Base-by-base conservation (phyloP, 2,329 filamentous ascomycete genomes). In the Aspergillus candidus region DNA sequence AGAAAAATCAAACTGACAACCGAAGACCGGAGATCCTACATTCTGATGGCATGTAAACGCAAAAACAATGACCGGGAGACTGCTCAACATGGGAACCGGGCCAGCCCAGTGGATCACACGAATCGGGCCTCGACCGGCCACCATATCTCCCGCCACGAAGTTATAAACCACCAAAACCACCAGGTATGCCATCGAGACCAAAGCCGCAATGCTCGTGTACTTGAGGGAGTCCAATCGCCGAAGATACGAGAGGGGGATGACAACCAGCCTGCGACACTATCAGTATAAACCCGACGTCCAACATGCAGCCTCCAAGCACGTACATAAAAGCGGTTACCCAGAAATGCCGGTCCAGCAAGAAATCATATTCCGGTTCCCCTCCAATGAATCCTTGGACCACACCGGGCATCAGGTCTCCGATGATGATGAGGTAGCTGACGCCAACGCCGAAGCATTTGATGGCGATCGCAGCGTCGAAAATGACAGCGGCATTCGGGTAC, bases 41-140 rank as follows among this genome's bases (percentile, higher is more conserved):
- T 98, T 98, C 61, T 98, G 93, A 67, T 98, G 93, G 65, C 93
- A 98, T 1, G 93, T 98, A 65, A 97, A 98, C n/a, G 91, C 93
- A 73, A 98, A 98, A 2, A 98, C 88, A 44, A 97, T 90, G 41
- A 98, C 89, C 0, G 93, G 93, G 52, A 98, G 80, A 50, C 86
- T 90, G 55, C 88, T 88, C 41, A 98, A 74, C 6, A 86, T 83
- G 31, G 85, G 79, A 8, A 94, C 75, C 3, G 87, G 76, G 6
- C 91, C 88, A 35, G 82, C 84, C 84, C 88, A 95, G 49, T 79
- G 72, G 50, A 96, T 75, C 27, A 88, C 71, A 38, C 86, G 80
- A 47, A 98, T 80, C 8, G 83, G 78, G 11, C 87, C 84, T 41
- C 88, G 80, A 41, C 86, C 80, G 13, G 80, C 77, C 46, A 86